These are phyloP conservation scores for Lepraria neglecta DNA, from an alignment of 495 filamentous ascomycete species.

Conservation along the genomic window DNA sequence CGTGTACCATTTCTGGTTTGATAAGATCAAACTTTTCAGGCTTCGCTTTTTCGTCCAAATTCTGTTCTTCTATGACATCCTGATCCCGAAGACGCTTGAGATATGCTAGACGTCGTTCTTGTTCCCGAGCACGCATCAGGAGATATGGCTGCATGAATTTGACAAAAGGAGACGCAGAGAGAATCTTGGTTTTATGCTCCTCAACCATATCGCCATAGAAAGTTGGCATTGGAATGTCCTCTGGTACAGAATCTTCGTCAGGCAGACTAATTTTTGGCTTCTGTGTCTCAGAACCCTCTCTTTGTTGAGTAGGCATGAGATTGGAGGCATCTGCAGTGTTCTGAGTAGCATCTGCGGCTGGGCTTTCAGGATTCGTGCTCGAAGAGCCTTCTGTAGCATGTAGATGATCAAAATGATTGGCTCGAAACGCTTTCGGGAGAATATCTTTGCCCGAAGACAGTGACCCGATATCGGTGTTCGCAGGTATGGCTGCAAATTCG, in stretches of 20 bases:
- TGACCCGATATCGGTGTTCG: slow-evolving; percentile 42
- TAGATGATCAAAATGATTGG: not conserved
- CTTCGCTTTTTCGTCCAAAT: slow-evolving; percentile 52
- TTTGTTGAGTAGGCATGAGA: not conserved
- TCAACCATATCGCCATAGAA: slow-evolving; percentile 93
- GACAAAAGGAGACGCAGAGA: slow-evolving; percentile 96
- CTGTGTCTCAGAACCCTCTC: not conserved
- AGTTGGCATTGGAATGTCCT: slow-evolving; percentile 81
- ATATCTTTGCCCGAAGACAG: slow-evolving; percentile 13
- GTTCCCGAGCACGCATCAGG: slow-evolving; percentile 81
- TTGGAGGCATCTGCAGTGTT: not conserved
- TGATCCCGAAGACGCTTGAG: slow-evolving; percentile 76
- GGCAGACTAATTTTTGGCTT: slow-evolving; percentile 9
- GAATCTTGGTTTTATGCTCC: slow-evolving; percentile 80
- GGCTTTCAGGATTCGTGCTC: not conserved
- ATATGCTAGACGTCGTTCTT: slow-evolving; percentile 75
- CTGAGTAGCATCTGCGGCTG: not conserved
- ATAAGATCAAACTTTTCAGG: slow-evolving; percentile 78
- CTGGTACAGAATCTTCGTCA: slow-evolving; percentile 58
- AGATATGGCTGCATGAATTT: slow-evolving; percentile 91
- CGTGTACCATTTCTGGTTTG: slow-evolving; percentile 88
- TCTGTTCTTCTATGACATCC: slow-evolving; percentile 50
- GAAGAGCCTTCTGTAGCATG: not conserved
- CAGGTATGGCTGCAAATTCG: slow-evolving; percentile 83
- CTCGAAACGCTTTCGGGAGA: not conserved